phyloP scores from a whole-genome alignment of 2,329 filamentous ascomycete species.

The Penicillium freii region DNA sequence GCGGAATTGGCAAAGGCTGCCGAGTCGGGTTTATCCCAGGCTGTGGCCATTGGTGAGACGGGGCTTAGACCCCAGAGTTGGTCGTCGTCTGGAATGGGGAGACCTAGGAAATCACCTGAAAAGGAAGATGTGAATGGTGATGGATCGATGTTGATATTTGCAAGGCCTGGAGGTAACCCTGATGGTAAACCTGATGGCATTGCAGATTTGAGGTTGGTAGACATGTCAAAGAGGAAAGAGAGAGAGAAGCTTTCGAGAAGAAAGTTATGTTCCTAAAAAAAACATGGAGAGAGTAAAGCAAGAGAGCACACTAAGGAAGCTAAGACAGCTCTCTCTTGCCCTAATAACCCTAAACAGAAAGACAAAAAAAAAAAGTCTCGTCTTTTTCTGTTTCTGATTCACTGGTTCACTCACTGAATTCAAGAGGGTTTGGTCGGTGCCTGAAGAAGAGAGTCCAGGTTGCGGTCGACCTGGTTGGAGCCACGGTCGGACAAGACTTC shows the following conservation, averaged over 20 bases:
- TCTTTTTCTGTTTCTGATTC: background rate
- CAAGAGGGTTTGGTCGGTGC: slow-evolving; percentile 15
- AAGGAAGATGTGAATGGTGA: slow-evolving; percentile 20
- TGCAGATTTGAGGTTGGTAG: slow-evolving; percentile 7
- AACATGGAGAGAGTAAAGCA: background rate
- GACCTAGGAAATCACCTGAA: slow-evolving; percentile 29
- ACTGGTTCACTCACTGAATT: background rate
- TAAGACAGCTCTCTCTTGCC: slow-evolving; percentile 7
- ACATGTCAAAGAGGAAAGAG: background rate
- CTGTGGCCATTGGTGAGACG: slow-evolving; percentile 25
- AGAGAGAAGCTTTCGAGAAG: background rate
- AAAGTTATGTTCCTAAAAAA: background rate
- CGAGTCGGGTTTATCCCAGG: slow-evolving; percentile 31
- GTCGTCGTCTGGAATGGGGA: slow-evolving; percentile 33
- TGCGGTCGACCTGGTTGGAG: slow-evolving; percentile 17
- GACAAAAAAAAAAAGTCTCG: background rate
- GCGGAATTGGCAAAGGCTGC: slow-evolving; percentile 25
- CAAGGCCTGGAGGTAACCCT: background rate
- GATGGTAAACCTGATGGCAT: slow-evolving; percentile 2
- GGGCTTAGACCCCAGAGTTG: slow-evolving; percentile 34
- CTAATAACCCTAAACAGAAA: slow-evolving; percentile 4
- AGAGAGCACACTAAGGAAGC: background rate
- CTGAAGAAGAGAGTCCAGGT: slow-evolving; percentile 20
- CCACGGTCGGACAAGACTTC: slow-evolving; percentile 30
- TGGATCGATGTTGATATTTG: slow-evolving; percentile 5